Evolutionary conservation across 1,284 basidiomycete genomes (phyloP), one percentile per base, ranked within the genome.

Genomic region (Phenoliferia sp.): DNA sequence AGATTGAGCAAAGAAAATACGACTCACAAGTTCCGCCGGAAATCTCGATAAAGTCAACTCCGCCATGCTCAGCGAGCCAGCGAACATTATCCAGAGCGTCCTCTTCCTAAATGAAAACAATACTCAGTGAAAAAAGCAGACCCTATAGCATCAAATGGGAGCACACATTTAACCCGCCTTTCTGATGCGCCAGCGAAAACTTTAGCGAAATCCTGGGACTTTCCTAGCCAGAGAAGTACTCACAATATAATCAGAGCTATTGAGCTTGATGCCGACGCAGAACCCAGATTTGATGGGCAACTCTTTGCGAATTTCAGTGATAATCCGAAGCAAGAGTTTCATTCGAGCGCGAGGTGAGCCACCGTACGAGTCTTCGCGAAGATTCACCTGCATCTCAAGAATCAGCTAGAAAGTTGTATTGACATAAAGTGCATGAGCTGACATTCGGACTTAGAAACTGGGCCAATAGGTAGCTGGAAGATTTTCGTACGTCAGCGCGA

Each of bases 391-490:
- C n/a, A 48, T 22, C 16, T 3, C 22, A n/a, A 12, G n/a, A 29
- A 35, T 61, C 28, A 36, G 26, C 36, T 44, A 44, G 12, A 22
- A 44, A 44, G 39, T 12, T 22, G 39, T 12, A 22, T 44, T 4
- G 34, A 39, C 15, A 10, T 12, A 19, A 5, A 26, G n/a, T n/a
- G n/a, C n/a, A n/a, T n/a, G 48, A 58, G 67, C 80, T 59, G 72
- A 90, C 90, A 81, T 88, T 87, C 1, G 86, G 85, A 4, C 88
- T 92, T 50, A 97, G 82, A 77, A 94, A 95, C 71, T 92, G 87
- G 0, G 92, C 85, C 22, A 97, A 81, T 26, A 96, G 83, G 39
- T 44, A 44, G 12, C 39, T 44, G 39, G 22, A 44, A 22, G 12
- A 22, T 12, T 22, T 22, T 44, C 39, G n/a, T 44, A 22, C 12